phyloP scores from a whole-genome alignment of 2,329 filamentous ascomycete genomes.

The Arthrinium phaeospermum region DNA sequence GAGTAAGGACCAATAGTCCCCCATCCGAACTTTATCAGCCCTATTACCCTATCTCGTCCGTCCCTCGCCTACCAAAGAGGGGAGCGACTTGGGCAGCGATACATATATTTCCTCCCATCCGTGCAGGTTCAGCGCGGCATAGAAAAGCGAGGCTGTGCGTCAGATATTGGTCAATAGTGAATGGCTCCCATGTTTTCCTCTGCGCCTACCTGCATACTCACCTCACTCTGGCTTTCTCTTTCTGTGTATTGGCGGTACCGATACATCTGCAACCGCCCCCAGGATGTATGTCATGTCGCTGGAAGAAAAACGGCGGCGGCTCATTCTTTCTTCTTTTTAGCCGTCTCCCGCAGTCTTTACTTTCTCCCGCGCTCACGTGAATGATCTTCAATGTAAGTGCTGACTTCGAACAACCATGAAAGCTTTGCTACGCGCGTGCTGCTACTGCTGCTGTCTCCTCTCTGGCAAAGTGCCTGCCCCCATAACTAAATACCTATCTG shows the following conservation, averaged over 20 bases:
- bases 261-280: background rate
- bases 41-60: background rate
- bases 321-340: background rate
- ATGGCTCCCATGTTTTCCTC: background rate
- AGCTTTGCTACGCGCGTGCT: background rate
- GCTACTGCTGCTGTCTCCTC: background rate
- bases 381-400: background rate
- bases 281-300: constrained; percentile 3
- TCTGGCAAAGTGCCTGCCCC: background rate
- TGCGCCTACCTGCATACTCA: constrained; percentile 1
- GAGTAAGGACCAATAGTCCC: background rate
- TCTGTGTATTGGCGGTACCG: background rate
- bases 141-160: constrained; percentile 6
- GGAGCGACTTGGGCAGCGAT: constrained; percentile 12
- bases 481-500: too few relatives aligned
- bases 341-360: background rate
- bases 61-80: background rate
- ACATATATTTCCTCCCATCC: background rate
- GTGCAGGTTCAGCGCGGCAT: constrained; percentile 8
- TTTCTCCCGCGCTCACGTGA: background rate
- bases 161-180: background rate
- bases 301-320: background rate
- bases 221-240: background rate
- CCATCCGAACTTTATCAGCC: constrained; percentile 15
- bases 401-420: background rate